Evolutionary conservation across 164 flowering plant genomes (phyloP).

Genomic region (Kingdonia uniflora): DNA sequence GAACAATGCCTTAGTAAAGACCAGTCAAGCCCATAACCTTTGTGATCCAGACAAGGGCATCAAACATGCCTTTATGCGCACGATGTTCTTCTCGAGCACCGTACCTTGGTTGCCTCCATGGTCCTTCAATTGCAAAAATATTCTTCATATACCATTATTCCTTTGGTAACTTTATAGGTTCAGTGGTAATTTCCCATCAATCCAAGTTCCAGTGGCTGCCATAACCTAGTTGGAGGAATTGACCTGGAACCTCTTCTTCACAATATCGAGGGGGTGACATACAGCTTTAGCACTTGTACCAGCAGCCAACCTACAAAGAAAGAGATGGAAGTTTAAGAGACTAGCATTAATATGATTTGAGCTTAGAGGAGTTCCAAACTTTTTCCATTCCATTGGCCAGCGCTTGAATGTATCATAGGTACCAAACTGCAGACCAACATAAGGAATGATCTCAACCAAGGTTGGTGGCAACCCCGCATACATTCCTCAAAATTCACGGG

Average conservation of each 20-base stretch:
- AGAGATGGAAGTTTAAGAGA: constrained; percentile 64
- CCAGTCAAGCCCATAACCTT: constrained; percentile 66
- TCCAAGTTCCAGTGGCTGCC: too few species aligned
- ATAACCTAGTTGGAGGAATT: background rate
- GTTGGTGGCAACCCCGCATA: constrained; percentile 96
- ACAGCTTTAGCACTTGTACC: constrained; percentile 90
- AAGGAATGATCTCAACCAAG: constrained; percentile 87
- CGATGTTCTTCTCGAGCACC: constrained; percentile 74
- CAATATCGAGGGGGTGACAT: constrained; percentile 96
- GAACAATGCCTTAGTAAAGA: constrained; percentile 87
- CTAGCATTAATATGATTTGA: constrained; percentile 14
- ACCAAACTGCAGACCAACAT: constrained; percentile 96
- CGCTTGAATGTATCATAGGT: constrained; percentile 94
- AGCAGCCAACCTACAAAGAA: constrained; percentile 83
- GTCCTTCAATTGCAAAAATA: constrained; percentile 89
- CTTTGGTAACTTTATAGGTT: too few species aligned
- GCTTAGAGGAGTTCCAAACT: constrained; percentile 12
- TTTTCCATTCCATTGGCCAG: constrained; percentile 75
- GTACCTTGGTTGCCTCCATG: constrained; percentile 75
- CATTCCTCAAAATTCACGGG: constrained; percentile 74
- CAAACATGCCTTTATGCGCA: constrained; percentile 68
- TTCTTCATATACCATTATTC: too few species aligned
- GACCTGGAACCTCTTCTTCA: constrained; percentile 98
- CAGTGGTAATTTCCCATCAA: too few species aligned
- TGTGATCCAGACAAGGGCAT: constrained; percentile 49